Conservation (phyloP, 2,329 filamentous ascomycete genomes). For the Huntiella decipiens region DNA sequence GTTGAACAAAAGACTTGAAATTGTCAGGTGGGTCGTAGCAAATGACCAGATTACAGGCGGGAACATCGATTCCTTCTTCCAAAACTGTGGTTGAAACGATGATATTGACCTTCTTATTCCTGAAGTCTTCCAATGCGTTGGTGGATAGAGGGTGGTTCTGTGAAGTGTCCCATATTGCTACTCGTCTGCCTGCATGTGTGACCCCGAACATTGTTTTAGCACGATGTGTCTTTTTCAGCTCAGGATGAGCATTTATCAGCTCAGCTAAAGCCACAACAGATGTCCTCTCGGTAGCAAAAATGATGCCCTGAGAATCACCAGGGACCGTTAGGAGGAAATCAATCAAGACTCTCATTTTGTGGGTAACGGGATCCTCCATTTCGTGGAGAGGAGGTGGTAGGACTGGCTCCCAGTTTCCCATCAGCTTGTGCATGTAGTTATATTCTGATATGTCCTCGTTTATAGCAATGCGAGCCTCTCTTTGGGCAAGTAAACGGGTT, state of each 20-base stretch:
- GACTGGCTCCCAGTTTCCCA: no score
- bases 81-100: conserved; percentile 44
- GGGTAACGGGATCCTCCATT: conserved; percentile 22
- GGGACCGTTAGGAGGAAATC: conserved; percentile 21
- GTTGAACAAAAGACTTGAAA: conserved; percentile 39
- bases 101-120: conserved; percentile 33
- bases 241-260: conserved; percentile 34
- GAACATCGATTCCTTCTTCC: conserved; percentile 50
- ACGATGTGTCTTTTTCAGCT: conserved; percentile 25
- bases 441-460: no score
- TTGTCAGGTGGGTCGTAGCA: conserved; percentile 33
- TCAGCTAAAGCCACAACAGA: conserved; percentile 41
- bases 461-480: no score
- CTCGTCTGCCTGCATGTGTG: conserved; percentile 18
- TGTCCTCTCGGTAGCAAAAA: conserved; percentile 47
- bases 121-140: conserved; percentile 28
- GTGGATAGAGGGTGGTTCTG: conserved; percentile 17
- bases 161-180: conserved; percentile 23
- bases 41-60: conserved; percentile 41
- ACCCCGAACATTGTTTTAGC: conserved; percentile 39
- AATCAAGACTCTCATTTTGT: conserved; percentile 40
- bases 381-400: no score
- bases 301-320: conserved; percentile 29
- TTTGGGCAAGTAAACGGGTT: conserved; percentile 18
- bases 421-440: no score